Base-by-base conservation (phyloP, 2,329 filamentous ascomycete species). In the Periconia macrospinosa region DNA sequence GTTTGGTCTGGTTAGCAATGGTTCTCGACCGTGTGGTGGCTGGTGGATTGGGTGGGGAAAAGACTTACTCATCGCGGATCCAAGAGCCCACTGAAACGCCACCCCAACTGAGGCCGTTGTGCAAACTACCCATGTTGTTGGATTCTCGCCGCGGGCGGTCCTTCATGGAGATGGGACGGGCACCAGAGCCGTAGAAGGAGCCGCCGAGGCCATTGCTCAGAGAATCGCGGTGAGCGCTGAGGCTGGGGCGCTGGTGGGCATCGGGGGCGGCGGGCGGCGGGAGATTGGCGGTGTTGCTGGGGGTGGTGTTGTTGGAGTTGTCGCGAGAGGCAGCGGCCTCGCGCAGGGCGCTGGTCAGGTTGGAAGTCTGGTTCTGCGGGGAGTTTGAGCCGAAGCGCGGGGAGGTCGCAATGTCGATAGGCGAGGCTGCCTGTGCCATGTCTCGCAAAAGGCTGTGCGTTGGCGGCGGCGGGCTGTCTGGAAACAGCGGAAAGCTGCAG, bases 81-180 rank as follows among this genome's bases (percentile, higher is more conserved):
- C 95, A 97, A 70, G 93, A 97, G 58, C 93, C 93, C 61, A 97
- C 91, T 9, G 93, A 97, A 56, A 96, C 86, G 61, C 92, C 93
- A 70, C 93, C 93, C 92, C 93, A 99, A 76, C 92, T 97, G 87
- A 96, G 92, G 66, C 93, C 92, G 59, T 87, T 89, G 48, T 83
- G 78, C 56, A 87, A 75, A 69, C 84, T 86, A 61, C 84, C 82
- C 56, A 84, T 82, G 52, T 83, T 82, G 57, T 82, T 77, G 71
- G 83, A 85, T 71, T 87, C 82, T 61, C 84, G 75, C 58, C 84
- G 76, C 48, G 76, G 77, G 53, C 79, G 78, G 57, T 83, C 81
- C 59, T 78, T 76, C 69, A 85, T 79, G n/a, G 83, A 83, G 58
- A 88, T 87, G 41, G 84, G 83, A 59, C 81, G 81, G 23, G 82